These are phyloP conservation scores for Trametes punicea DNA, from an alignment of 768 basidiomycete genomes.

Conservation along the genomic window DNA sequence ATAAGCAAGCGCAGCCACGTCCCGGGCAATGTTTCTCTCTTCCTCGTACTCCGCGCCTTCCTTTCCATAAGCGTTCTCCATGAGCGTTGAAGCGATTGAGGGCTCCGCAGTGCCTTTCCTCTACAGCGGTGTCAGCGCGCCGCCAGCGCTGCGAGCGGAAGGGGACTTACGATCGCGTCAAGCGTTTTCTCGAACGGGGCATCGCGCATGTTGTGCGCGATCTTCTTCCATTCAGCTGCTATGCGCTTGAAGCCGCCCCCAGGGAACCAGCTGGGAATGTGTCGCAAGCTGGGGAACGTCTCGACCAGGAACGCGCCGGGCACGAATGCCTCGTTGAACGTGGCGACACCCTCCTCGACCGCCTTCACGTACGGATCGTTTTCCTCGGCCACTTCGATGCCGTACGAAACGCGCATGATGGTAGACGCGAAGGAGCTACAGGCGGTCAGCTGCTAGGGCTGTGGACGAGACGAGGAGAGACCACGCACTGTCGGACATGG, in stretches of 20 bases:
- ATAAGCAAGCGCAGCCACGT: conserved; percentile 15
- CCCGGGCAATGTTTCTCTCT: conserved; percentile 7
- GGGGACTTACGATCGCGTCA: conserved; percentile 7
- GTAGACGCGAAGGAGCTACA: conserved; percentile 1
- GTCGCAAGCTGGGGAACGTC: conserved; percentile 21
- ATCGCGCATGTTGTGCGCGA: conserved; percentile 13
- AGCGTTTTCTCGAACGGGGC: conserved; percentile 13
- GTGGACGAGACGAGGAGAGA: not conserved
- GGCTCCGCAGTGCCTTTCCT: conserved; percentile 4
- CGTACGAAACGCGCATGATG: conserved; percentile 16
- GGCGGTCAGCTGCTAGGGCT: no score
- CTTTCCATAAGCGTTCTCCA: conserved; percentile 4
- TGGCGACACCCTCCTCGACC: conserved; percentile 13
- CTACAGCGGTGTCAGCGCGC: not conserved
- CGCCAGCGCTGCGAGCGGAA: not conserved
- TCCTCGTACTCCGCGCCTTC: conserved; percentile 3
- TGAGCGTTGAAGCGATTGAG: not conserved
- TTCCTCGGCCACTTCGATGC: conserved; percentile 10
- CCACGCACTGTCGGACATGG: conserved; percentile 9
- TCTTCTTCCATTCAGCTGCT: conserved; percentile 10
- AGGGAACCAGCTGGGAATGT: conserved; percentile 20
- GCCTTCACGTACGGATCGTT: conserved; percentile 12
- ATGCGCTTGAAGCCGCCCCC: conserved; percentile 17
- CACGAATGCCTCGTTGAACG: conserved; percentile 11
- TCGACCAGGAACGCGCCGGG: conserved; percentile 32